Evolutionary conservation across 1,284 basidiomycete genomes (phyloP), one percentile per base, ranked within the genome.

Genomic region (Malassezia sympodialis): DNA sequence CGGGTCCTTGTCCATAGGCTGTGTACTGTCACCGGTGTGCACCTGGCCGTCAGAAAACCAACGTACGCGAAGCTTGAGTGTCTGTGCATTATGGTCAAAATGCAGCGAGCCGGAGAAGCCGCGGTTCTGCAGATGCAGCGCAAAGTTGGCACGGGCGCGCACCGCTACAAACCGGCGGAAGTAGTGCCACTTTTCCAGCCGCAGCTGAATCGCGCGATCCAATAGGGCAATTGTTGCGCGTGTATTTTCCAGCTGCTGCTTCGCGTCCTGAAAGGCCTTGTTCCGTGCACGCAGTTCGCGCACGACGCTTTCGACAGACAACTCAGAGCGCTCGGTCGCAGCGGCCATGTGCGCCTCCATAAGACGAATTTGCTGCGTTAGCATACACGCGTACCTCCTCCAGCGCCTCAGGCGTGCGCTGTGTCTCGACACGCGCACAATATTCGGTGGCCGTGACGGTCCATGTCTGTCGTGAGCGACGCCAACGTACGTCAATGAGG

Each of bases 161-260:
- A 88, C 78, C 10, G 89, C 84, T 59, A 90, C 90, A 65, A 87
- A 84, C 8, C 82, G 80, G 49, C 91, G 83, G 78, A 94, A 91
- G 49, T 85, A 82, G 54, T 85, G 81, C 93, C 93, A 98, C 62
- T 82, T 82, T 11, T 78, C 71, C 53, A 85, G 75, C 23, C 91
- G 87, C 12, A 79, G 68, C 15, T 79, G 72, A 43, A 90, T 78
- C 0, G 88, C 86, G 5, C 78, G 71, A 62, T 80, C 45, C n/a
- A 62, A 45, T 8, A 43, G 21, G 15, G 23, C 37, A 42, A 51
- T 49, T n/a, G 50, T 53, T 3, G 39, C 11, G 35, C 42, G 86
- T 83, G 77, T 80, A 68, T 79, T 82, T 73, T 86, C 84, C 27
- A 85, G 82, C 61, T 83, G 82, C 56, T 81, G 79, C 58, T 91